Conservation (phyloP, 495 filamentous ascomycete species). For the Penicillium manginii region DNA sequence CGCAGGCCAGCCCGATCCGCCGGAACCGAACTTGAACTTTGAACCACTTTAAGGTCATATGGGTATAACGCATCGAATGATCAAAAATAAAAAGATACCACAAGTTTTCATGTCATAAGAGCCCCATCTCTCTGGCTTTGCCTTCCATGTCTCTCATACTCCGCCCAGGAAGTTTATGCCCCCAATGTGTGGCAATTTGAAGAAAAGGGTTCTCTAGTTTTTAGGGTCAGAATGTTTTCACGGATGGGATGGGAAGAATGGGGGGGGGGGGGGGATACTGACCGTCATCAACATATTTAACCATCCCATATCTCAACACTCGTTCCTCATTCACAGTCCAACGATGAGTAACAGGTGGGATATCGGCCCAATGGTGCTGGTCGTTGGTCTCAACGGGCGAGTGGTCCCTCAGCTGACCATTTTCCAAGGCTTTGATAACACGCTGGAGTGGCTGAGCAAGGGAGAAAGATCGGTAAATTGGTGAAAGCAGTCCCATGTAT, state of each 20-base stretch:
- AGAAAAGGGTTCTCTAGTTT: background rate
- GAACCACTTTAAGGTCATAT: background rate
- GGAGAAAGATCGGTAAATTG: background rate
- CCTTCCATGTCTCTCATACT: slow-evolving; percentile 5
- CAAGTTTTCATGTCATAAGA: background rate
- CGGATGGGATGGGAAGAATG: no score
- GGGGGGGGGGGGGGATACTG: background rate
- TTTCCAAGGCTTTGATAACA: background rate
- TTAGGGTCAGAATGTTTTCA: background rate
- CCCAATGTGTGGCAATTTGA: background rate
- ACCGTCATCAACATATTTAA: background rate
- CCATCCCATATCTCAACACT: slow-evolving; percentile 1
- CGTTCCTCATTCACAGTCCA: background rate
- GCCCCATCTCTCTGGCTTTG: background rate
- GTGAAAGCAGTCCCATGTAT: background rate
- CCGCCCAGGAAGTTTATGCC: background rate
- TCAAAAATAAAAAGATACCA: background rate
- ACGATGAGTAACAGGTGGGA: background rate
- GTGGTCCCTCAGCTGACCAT: background rate
- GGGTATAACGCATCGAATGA: background rate
- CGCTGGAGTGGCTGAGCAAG: slow-evolving; percentile 2
- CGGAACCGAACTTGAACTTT: slow-evolving; percentile 3
- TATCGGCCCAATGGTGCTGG: background rate
- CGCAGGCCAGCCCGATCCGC: slow-evolving; percentile 11
- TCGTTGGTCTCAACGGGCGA: background rate